These are phyloP conservation scores for Auriscalpium vulgare DNA, from an alignment of 768 basidiomycete species.

Conservation along the genomic window DNA sequence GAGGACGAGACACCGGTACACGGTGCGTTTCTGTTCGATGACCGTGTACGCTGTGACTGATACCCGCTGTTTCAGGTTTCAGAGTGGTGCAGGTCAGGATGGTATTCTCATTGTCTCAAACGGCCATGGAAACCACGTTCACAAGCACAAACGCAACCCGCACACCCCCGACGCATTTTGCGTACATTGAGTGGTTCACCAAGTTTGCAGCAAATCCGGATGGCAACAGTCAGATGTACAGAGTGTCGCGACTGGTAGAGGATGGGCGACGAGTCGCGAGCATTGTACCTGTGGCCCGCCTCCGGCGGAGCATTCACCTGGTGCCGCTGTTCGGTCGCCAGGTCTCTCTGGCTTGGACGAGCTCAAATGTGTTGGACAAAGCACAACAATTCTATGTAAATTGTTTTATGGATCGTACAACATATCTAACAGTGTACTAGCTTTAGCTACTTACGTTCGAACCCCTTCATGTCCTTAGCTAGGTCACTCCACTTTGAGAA, in stretches of 20 bases:
- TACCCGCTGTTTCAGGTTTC: constrained; percentile 12
- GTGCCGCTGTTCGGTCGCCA: constrained; percentile 23
- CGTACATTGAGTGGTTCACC: constrained; percentile 25
- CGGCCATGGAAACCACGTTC: background rate
- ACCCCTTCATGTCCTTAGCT: too few relatives aligned
- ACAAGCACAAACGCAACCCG: background rate
- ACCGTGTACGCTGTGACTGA: background rate
- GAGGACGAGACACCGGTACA: constrained; percentile 3
- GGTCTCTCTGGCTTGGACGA: constrained; percentile 24
- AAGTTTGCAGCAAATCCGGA: constrained; percentile 12
- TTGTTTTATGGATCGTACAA: constrained; percentile 22
- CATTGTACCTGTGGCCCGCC: constrained; percentile 18
- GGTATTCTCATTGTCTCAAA: constrained; percentile 18
- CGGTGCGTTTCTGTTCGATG: constrained; percentile 13
- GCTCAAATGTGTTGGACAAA: constrained; percentile 25
- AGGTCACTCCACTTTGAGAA: too few relatives aligned
- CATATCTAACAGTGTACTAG: constrained; percentile 13
- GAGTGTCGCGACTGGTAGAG: constrained; percentile 8
- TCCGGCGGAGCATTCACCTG: constrained; percentile 23
- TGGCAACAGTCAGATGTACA: constrained; percentile 18
- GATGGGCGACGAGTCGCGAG: constrained; percentile 11
- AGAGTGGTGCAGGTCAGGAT: constrained; percentile 19
- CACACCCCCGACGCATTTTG: constrained; percentile 15
- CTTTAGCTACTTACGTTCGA: too few relatives aligned
- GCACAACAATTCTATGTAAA: constrained; percentile 25